Evolutionary conservation across 2,329 filamentous ascomycete genomes (phyloP).

Genomic region (Nemania sp.): DNA sequence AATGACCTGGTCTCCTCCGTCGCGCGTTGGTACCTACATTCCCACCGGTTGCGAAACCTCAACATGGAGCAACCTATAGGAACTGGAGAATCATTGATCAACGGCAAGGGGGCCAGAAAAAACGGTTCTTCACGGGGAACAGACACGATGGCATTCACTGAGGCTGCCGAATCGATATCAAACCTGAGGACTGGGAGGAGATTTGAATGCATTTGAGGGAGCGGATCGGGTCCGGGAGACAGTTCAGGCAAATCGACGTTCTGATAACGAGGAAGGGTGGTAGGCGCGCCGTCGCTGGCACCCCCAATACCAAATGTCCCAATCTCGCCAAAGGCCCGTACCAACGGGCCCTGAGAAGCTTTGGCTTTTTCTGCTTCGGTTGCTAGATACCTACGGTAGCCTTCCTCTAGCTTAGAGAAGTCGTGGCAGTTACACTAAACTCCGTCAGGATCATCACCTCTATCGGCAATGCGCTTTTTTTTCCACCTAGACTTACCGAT

Average conservation of each 20-base stretch:
- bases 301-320: conserved; percentile 36
- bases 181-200: conserved; percentile 31
- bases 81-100: not conserved
- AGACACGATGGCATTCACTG: conserved; percentile 30
- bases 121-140: conserved; percentile 28
- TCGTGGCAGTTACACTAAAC: conserved; percentile 40
- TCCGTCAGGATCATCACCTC: conserved; percentile 22
- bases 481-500: conserved; percentile 31
- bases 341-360: conserved; percentile 15
- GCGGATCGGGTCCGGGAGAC: conserved; percentile 16
- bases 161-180: conserved; percentile 28
- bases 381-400: conserved; percentile 23
- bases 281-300: conserved; percentile 28
- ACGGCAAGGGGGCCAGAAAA: conserved; percentile 22
- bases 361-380: conserved; percentile 5
- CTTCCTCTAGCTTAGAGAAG: conserved; percentile 37
- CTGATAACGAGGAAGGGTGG: conserved; percentile 21
- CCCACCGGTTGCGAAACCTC: conserved; percentile 30
- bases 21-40: conserved; percentile 33
- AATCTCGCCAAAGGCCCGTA: conserved; percentile 24
- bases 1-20: conserved; percentile 23
- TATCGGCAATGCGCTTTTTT: not conserved
- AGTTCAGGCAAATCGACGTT: conserved; percentile 27
- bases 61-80: conserved; percentile 32
- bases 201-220: conserved; percentile 18